These are phyloP conservation scores for Apiospora aurea DNA, from an alignment of 2,329 filamentous ascomycete species.

Conservation along the genomic window DNA sequence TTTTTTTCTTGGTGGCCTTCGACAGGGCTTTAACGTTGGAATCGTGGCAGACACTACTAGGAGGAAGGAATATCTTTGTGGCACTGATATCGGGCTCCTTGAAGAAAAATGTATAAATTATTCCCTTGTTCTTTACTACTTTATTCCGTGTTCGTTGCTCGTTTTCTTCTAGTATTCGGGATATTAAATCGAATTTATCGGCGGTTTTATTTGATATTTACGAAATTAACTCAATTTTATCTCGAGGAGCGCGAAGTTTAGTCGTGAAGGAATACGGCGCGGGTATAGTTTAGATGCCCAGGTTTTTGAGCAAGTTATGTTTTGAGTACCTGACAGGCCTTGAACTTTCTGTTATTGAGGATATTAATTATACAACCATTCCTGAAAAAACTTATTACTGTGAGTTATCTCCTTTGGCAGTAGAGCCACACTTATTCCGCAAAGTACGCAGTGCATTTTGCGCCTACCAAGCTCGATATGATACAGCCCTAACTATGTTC, in stretches of 20 bases:
- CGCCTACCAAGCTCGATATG: neutral
- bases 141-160: no score
- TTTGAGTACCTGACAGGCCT: neutral
- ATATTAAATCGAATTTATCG: no score
- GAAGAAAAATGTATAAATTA: no score
- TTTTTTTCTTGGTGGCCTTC: no score
- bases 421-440: neutral
- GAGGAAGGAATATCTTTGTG: no score
- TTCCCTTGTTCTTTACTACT: no score
- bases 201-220: no score
- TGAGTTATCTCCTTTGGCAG: neutral
- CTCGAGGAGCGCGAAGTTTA: neutral
- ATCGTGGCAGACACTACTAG: no score
- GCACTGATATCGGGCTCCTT: no score
- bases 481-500: neutral
- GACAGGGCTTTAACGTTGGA: no score
- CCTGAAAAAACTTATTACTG: neutral
- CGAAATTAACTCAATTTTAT: no score
- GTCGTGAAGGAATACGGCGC: neutral
- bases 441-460: neutral
- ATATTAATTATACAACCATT: neutral
- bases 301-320: conserved; percentile 12
- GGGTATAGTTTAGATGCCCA: neutral
- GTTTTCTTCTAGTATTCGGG: no score
- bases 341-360: neutral